Evolutionary conservation across 805 yeast genomes (phyloP).

Genomic region (Saccharomycopsis schoenii): DNA sequence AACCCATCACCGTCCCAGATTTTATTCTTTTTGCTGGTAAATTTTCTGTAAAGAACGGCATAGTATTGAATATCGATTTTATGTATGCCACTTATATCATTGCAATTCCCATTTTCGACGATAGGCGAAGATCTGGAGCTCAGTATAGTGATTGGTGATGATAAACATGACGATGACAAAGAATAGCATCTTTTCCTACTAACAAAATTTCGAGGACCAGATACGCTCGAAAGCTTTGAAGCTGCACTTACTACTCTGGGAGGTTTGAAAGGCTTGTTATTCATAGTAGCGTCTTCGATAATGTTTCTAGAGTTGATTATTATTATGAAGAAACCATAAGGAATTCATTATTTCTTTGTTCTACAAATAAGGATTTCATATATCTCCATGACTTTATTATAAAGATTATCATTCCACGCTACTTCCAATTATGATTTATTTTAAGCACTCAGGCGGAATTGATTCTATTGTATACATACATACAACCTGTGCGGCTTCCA

Average conservation of each 20-base stretch:
- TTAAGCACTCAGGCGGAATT: too few species aligned
- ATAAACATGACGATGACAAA: background rate
- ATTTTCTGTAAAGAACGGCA: conserved; percentile 58
- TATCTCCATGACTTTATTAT: too few species aligned
- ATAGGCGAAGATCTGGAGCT: background rate
- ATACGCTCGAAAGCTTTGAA: background rate
- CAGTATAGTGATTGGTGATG: background rate
- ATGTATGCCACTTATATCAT: background rate
- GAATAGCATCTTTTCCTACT: background rate
- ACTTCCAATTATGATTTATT: too few species aligned
- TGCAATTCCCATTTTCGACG: background rate
- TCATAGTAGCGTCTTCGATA: background rate
- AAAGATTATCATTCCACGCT: too few species aligned
- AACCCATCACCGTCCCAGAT: conserved; percentile 94
- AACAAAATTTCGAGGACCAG: background rate
- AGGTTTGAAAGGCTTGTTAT: background rate
- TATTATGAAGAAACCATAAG: background rate
- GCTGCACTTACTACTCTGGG: background rate
- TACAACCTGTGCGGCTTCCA: background rate
- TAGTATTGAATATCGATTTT: conserved; percentile 13
- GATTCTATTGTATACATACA: background rate
- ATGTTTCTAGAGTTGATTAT: background rate
- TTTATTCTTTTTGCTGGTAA: conserved; percentile 68
- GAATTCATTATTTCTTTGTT: background rate
- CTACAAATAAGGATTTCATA: background rate